Evolutionary conservation across 306 rosid genomes (phyloP), one percentile per base, ranked within the genome.

Genomic region (Dalbergia cultrata): DNA sequence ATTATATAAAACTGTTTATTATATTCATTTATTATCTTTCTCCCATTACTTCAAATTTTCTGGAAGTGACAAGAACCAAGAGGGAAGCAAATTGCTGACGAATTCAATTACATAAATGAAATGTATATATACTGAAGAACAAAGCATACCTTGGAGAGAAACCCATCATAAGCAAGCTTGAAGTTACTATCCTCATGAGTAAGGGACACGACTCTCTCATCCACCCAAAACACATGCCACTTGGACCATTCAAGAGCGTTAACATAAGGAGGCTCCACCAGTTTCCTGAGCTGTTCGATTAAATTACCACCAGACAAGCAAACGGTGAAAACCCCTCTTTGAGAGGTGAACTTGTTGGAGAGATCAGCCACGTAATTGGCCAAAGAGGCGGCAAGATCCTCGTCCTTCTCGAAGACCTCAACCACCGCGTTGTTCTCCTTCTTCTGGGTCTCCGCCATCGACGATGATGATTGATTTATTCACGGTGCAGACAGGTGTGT

Each of bases 161-260:
- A 74, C 4, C 97, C 98, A 87, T 93, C 98, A 72, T 76, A 72
- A 79, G 97, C 99, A 79, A 95, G 99, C 80, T 95, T 95, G 80
- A 89, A 95, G 83, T 93, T 95, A 83, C 99, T 93, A 70, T 95
- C 99, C 44, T 67, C 88, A n/a, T 95, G 93, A 86, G 90, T 89
- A 85, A 89, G 93, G 2, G 97, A 96, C 75, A 93, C 98, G 19
- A 95, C 99, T 83, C 98, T 90, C 87, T 95, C 98, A 73, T 95
- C 99, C 67, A 90, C 85, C 98, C 97, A 95, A 73, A 95, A 93
- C 69, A 93, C 90, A 59, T 90, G 98, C 99, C 99, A 95, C 69
- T 85, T 93, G 16, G 81, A 80, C 99, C 99, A 95, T 8, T 95
- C 94, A 80, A 93, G 74, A 16, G 89, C 74, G 75, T 91, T 88